Conservation (phyloP, 495 filamentous ascomycete species). For the Aspergillus hancockii region DNA sequence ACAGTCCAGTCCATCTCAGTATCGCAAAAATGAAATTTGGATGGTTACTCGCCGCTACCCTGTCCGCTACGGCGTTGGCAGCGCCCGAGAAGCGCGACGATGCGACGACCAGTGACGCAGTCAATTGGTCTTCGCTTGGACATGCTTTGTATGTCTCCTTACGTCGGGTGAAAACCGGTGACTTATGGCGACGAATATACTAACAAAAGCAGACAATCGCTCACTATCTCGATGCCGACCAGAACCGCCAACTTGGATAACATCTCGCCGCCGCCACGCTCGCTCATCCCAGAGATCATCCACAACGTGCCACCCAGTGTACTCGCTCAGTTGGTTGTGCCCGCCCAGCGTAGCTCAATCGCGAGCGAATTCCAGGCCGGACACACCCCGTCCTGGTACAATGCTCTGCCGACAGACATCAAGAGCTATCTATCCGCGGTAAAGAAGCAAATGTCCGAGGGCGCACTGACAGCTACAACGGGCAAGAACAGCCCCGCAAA, state of each 20-base stretch:
- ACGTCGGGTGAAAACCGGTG: background rate
- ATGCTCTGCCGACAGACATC: constrained; percentile 28
- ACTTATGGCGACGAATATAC: background rate
- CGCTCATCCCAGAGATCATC: constrained; percentile 32
- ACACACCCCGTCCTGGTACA: constrained; percentile 34
- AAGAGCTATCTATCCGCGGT: constrained; percentile 37
- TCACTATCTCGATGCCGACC: constrained; percentile 14
- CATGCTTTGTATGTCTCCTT: constrained; percentile 2
- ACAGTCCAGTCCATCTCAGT: background rate
- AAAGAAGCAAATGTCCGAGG: constrained; percentile 27
- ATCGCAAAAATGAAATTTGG: constrained; percentile 5
- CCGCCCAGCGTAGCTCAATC: constrained; percentile 29
- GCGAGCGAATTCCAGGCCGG: constrained; percentile 35
- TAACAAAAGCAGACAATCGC: background rate
- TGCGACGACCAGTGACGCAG: background rate
- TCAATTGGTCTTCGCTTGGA: constrained; percentile 5
- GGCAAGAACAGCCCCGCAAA: constrained; percentile 11
- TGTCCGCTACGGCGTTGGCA: constrained; percentile 4
- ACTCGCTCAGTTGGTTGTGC: constrained; percentile 28
- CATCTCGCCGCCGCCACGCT: constrained; percentile 31
- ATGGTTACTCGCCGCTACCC: constrained; percentile 6
- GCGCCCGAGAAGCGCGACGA: background rate
- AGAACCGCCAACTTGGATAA: constrained; percentile 32
- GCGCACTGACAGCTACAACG: constrained; percentile 31
- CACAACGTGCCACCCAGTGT: constrained; percentile 30